Base-by-base conservation (phyloP, 176 grass and related monocot species). In the Olyra latifolia region DNA sequence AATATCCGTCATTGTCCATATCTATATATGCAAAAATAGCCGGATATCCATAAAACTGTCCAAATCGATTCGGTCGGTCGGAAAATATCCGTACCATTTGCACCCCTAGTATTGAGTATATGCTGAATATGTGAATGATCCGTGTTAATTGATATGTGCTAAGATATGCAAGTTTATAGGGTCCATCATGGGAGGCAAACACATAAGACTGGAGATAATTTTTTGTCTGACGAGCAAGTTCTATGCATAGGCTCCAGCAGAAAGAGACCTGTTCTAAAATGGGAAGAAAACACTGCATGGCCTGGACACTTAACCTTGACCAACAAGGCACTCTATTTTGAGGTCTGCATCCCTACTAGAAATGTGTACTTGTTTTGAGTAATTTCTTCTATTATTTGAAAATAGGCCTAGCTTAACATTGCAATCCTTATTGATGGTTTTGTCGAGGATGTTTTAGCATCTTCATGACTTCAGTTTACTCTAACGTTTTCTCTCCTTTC, bases 201-300 rank as follows among this genome's bases (percentile, higher is more conserved):
- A 75, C 91, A 95, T 83, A 71, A 89, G 80, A 80, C 41, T 73
- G 88, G 92, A 81, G 88, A 89, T 80, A 20, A 55, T 76, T 62
- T 89, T 74, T 80, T 87, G 49, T 77, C 86, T 75, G 88, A 86
- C 3, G 92, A 98, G 81, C 88, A 98, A 79, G 82, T 98, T 48
- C 68, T 98, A 74, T 98, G 95, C 82, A 91, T 98, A 85, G 90
- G 86, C 68, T 95, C 96, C 75, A 98, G 92, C 81, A 94, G 83
- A 87, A 98, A 93, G 87, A 76, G 92, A 30, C 96, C 92, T 71
- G 92, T 98, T 63, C 87, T 98, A 79, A 98, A 98, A 93, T 98
- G 92, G 96, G 96, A 98, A 80, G 74, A 93, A 61, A 98, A 93
- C 62, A 89, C 84, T 79, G 96, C 92, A 81, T 95, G 92, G 95